Evolutionary conservation across 2,329 filamentous ascomycete genomes (phyloP).

Genomic region (Colletotrichum gigasporum): DNA sequence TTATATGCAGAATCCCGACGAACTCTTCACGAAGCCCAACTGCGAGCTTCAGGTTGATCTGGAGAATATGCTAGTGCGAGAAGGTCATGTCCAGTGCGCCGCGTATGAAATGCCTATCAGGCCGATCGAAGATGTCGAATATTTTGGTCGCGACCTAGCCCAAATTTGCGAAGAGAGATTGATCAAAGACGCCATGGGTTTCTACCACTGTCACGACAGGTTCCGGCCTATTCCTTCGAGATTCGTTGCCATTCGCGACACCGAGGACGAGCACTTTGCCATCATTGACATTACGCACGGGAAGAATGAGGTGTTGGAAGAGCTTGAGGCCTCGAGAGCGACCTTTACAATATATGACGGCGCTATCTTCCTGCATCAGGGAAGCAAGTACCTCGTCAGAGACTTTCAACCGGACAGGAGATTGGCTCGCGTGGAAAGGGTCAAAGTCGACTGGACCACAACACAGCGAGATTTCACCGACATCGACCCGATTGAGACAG

Average conservation of each 20-base stretch:
- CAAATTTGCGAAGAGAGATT: slow-evolving; percentile 80
- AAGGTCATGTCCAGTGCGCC: slow-evolving; percentile 95
- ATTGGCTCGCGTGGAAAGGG: slow-evolving; percentile 87
- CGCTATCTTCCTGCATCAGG: slow-evolving; percentile 96
- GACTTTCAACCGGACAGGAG: slow-evolving; percentile 84
- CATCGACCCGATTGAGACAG: slow-evolving; percentile 91
- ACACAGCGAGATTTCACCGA: slow-evolving; percentile 93
- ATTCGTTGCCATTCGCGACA: slow-evolving; percentile 88
- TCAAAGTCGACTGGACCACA: slow-evolving; percentile 95
- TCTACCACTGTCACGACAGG: slow-evolving; percentile 88
- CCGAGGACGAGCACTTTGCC: slow-evolving; percentile 89
- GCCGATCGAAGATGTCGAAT: slow-evolving; percentile 77
- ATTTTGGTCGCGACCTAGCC: slow-evolving; percentile 80
- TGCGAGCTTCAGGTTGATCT: slow-evolving; percentile 90
- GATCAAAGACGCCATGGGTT: slow-evolving; percentile 77
- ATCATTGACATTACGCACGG: slow-evolving; percentile 88
- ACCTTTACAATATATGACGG: slow-evolving; percentile 97
- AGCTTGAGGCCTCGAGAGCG: slow-evolving; percentile 94
- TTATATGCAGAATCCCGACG: slow-evolving; percentile 96
- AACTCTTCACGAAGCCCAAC: slow-evolving; percentile 92
- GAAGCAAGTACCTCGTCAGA: slow-evolving; percentile 89
- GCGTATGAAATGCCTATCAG: slow-evolving; percentile 94
- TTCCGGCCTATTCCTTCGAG: slow-evolving; percentile 87
- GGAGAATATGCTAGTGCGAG: slow-evolving; percentile 88
- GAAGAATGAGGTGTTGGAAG: slow-evolving; percentile 87